Percentiles rank a stretch among this genome's conserved stretches.
phyloP scores from a whole-genome alignment of 331 rosid species.

The Rhamnella rubrinervis region DNA sequence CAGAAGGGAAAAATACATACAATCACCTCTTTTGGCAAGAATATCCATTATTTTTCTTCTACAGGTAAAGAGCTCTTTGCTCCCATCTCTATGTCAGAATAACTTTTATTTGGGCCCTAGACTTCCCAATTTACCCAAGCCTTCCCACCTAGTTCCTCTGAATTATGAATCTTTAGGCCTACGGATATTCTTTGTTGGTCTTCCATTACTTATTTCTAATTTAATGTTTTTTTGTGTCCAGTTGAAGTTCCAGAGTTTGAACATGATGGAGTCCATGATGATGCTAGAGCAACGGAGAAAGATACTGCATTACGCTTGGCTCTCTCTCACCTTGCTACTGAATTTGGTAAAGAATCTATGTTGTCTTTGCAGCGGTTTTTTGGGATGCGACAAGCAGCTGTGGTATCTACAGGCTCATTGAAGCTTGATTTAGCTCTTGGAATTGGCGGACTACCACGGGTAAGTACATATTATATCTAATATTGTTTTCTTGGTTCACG shows the following conservation, averaged over 20 bases:
- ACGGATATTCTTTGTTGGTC: background rate
- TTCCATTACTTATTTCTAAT: background rate
- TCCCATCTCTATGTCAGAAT: no score
- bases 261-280: slow-evolving; percentile 47
- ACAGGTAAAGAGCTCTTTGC: slow-evolving; percentile 37
- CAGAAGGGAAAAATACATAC: slow-evolving; percentile 49
- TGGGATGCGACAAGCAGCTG: slow-evolving; percentile 48
- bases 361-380: slow-evolving; percentile 59
- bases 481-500: background rate
- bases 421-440: slow-evolving; percentile 93
- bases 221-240: slow-evolving; percentile 13
- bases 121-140: no score
- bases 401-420: slow-evolving; percentile 76
- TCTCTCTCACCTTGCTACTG: slow-evolving; percentile 60
- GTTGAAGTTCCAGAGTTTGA: slow-evolving; percentile 54
- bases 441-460: slow-evolving; percentile 87
- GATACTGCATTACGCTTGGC: slow-evolving; percentile 58
- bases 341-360: slow-evolving; percentile 66
- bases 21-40: slow-evolving; percentile 35
- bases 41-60: slow-evolving; percentile 37
- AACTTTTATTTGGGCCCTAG: no score
- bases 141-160: no score
- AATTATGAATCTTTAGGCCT: background rate
- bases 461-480: slow-evolving; percentile 23
- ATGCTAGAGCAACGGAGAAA: slow-evolving; percentile 59